These are phyloP conservation scores for Xylariales sp. DNA, from an alignment of 2,329 filamentous ascomycete species.

Conservation along the genomic window DNA sequence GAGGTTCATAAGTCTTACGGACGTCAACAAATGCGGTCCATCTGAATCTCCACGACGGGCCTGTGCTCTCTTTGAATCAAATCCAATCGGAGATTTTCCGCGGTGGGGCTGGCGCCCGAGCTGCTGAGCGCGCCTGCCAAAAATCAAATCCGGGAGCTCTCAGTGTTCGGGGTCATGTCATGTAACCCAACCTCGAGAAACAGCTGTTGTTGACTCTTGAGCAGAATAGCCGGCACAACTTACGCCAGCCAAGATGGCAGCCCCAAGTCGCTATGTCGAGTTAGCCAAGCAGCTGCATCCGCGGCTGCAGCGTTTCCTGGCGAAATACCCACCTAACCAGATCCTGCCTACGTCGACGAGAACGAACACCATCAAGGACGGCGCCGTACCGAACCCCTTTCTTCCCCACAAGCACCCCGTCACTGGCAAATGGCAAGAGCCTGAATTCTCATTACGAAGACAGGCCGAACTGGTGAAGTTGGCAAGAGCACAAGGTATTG, in stretches of 20 bases:
- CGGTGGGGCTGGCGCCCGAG: slow-evolving; percentile 9
- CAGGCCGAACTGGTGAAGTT: slow-evolving; percentile 91
- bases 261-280: slow-evolving; percentile 36
- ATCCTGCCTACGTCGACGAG: slow-evolving; percentile 42
- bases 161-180: too few species aligned
- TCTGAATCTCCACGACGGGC: too few species aligned
- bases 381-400: slow-evolving; percentile 65
- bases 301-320: slow-evolving; percentile 80
- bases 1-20: too few species aligned
- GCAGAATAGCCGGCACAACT: too few species aligned
- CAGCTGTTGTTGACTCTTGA: too few species aligned
- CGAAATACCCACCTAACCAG: slow-evolving; percentile 73
- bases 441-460: slow-evolving; percentile 74
- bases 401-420: slow-evolving; percentile 69
- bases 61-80: background rate
- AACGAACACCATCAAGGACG: slow-evolving; percentile 27
- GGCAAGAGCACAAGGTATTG: slow-evolving; percentile 71
- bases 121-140: slow-evolving; percentile 8
- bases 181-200: too few species aligned
- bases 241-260: slow-evolving; percentile 14
- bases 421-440: slow-evolving; percentile 80
- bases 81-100: slow-evolving; percentile 19
- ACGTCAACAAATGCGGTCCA: too few species aligned
- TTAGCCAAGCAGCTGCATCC: slow-evolving; percentile 71
- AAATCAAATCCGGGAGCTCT: slow-evolving; percentile 8